A percentile compares a stretch with the other conserved stretches of the same genome.
Conservation (phyloP, 2,329 filamentous ascomycete genomes). For the Verticillium nonalfalfae region DNA sequence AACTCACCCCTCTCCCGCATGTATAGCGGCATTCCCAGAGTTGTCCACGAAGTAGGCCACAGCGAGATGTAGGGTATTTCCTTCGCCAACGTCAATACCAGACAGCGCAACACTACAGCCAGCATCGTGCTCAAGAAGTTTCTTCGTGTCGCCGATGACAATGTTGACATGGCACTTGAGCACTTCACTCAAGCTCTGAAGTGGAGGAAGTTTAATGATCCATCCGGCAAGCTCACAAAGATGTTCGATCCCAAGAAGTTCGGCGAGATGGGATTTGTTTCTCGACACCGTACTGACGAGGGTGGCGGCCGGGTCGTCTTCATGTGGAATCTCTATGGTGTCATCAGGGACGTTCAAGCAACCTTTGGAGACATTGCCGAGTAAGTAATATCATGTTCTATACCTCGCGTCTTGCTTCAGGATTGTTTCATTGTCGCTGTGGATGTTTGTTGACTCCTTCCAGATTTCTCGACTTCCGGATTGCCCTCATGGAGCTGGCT, state of each 20-base stretch:
- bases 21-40: slow-evolving; percentile 25
- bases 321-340: slow-evolving; percentile 91
- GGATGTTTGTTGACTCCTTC: not conserved
- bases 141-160: slow-evolving; percentile 79
- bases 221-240: slow-evolving; percentile 53
- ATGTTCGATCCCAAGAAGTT: slow-evolving; percentile 67
- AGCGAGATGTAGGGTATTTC: slow-evolving; percentile 83
- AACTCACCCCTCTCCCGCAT: slow-evolving; percentile 43
- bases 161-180: slow-evolving; percentile 65
- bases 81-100: slow-evolving; percentile 46
- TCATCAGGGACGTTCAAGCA: slow-evolving; percentile 72
- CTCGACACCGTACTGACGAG: slow-evolving; percentile 54
- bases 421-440: no score
- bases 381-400: slow-evolving; percentile 41
- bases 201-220: slow-evolving; percentile 76
- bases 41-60: slow-evolving; percentile 53
- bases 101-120: slow-evolving; percentile 49
- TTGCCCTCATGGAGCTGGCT: slow-evolving; percentile 79
- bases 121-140: slow-evolving; percentile 89
- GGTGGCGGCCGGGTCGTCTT: slow-evolving; percentile 57
- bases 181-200: slow-evolving; percentile 75
- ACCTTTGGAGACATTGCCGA: slow-evolving; percentile 79
- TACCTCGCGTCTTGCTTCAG: not conserved
- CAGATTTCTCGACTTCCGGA: not conserved
- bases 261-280: slow-evolving; percentile 72